Evolutionary conservation across 2,329 filamentous ascomycete species (phyloP).

Genomic region (Sclerotinia subarctica): DNA sequence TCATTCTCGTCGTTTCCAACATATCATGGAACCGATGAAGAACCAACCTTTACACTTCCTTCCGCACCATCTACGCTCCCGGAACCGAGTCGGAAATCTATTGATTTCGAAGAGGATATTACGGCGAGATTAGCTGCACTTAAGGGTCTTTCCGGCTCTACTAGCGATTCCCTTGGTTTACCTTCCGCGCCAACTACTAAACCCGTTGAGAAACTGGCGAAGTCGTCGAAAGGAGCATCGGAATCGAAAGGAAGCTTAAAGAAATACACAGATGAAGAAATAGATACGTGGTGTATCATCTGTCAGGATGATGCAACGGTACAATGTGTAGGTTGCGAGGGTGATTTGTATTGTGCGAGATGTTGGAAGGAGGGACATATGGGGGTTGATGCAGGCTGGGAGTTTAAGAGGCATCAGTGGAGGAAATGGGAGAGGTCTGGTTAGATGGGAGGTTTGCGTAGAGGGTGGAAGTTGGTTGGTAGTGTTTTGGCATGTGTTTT

Average conservation of each 20-base stretch:
- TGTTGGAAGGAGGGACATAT: slow-evolving; percentile 83
- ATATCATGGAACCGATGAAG: background rate
- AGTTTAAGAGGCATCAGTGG: slow-evolving; percentile 67
- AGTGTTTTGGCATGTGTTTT: background rate
- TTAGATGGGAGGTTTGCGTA: slow-evolving; percentile 2
- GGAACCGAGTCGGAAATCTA: slow-evolving; percentile 26
- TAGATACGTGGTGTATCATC: slow-evolving; percentile 76
- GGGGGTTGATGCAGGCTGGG: slow-evolving; percentile 64
- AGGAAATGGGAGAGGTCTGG: slow-evolving; percentile 52
- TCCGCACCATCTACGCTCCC: slow-evolving; percentile 32
- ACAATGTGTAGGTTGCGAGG: slow-evolving; percentile 68
- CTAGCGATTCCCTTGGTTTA: slow-evolving; percentile 29
- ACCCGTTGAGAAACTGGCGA: slow-evolving; percentile 26
- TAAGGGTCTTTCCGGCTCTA: slow-evolving; percentile 21
- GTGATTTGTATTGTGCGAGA: slow-evolving; percentile 68
- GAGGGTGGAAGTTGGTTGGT: no score
- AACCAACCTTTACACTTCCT: slow-evolving; percentile 26
- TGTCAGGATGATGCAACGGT: slow-evolving; percentile 76
- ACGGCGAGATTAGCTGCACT: slow-evolving; percentile 36
- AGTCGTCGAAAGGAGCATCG: background rate
- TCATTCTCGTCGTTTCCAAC: background rate
- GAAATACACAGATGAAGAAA: slow-evolving; percentile 64
- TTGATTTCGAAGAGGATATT: slow-evolving; percentile 36
- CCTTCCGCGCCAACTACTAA: slow-evolving; percentile 37
- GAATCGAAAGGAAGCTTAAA: slow-evolving; percentile 22